Percentiles rank a stretch among this genome's conserved stretches.
Evolutionary conservation across 164 flowering plant genomes (phyloP).

Genomic region (Litsea cubeba): DNA sequence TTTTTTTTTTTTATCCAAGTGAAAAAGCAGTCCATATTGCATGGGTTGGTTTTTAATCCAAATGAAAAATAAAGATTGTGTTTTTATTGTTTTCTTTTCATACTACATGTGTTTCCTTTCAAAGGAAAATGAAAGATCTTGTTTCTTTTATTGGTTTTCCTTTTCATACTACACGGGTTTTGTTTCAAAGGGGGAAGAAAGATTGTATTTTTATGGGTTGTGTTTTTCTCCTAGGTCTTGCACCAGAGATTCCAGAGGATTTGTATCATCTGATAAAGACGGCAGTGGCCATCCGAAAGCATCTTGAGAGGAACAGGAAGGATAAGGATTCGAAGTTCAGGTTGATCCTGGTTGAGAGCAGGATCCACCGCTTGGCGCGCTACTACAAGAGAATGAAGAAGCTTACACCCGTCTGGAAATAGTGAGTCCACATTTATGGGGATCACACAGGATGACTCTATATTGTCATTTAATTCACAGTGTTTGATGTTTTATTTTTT

Average conservation of each 20-base stretch:
- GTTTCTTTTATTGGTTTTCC: no score
- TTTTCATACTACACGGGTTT: no score
- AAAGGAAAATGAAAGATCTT: no score
- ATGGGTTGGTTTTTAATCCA: no score
- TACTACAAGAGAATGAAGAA: constrained; percentile 44
- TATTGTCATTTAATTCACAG: not conserved
- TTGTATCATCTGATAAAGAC: constrained; percentile 33
- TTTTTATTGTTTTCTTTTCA: no score
- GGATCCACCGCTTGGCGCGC: constrained; percentile 38
- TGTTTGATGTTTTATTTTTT: not conserved
- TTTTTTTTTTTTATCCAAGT: no score
- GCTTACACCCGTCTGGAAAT: constrained; percentile 57
- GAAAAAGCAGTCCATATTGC: no score
- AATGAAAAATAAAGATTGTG: no score
- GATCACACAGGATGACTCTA: not conserved
- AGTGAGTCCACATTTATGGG: constrained; percentile 22
- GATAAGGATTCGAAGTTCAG: constrained; percentile 40
- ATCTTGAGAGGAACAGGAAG: constrained; percentile 40
- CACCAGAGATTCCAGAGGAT: constrained; percentile 39
- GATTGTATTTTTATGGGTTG: not conserved
- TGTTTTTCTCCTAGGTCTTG: constrained; percentile 23
- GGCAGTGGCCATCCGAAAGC: constrained; percentile 38
- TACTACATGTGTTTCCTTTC: no score
- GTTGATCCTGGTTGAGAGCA: constrained; percentile 39
- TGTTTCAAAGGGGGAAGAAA: no score